Evolutionary conservation across 2,329 filamentous ascomycete species (phyloP), one percentile per base, ranked within the genome.

Genomic region (Cercospora berteroae): DNA sequence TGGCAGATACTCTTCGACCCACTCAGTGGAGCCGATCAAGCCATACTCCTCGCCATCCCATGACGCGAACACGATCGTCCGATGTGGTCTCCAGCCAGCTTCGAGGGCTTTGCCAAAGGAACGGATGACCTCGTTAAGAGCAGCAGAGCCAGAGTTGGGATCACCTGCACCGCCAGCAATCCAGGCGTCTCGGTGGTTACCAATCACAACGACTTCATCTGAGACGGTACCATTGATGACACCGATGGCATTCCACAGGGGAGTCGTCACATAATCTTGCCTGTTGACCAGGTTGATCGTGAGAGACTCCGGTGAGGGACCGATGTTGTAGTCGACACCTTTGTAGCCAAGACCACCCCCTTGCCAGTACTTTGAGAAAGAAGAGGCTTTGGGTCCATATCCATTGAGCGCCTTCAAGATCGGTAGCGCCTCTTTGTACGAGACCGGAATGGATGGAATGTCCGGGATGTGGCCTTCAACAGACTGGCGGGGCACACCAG

Each of bases 151-250:
- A 69, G 89, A 91, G 81, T 94, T 94, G 1, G 92, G 92, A 73
- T 96, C 92, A 12, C 85, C 90, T 16, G 91, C 91, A 25, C 92
- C 92, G n/a, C 92, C 92, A 20, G 89, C 89, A 74, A 94, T 90
- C 92, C 92, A 96, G 0, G 94, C 92, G 79, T 97, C 93, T 36
- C 93, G 88, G 76, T 97, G 94, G 75, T 96, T 97, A n/a, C 94
- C 93, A 33, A 98, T 82, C 3, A 99, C 85, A 56, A 99, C 84
- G 0, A 97, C 93, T 75, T 97, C 93, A 73, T 97, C 89, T 0
- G 88, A 83, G 39, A 95, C 88, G 0, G 90, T 91, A 9, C 94
- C 95, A 74, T 97, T 97, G 77, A 99, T 92, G 56, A 95, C 84
- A 55, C 94, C 94, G 71, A 98, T 94, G 2, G 95, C 92, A 76